Base-by-base conservation (phyloP, 2,329 filamentous ascomycete genomes). In the Zymoseptoria tritici region DNA sequence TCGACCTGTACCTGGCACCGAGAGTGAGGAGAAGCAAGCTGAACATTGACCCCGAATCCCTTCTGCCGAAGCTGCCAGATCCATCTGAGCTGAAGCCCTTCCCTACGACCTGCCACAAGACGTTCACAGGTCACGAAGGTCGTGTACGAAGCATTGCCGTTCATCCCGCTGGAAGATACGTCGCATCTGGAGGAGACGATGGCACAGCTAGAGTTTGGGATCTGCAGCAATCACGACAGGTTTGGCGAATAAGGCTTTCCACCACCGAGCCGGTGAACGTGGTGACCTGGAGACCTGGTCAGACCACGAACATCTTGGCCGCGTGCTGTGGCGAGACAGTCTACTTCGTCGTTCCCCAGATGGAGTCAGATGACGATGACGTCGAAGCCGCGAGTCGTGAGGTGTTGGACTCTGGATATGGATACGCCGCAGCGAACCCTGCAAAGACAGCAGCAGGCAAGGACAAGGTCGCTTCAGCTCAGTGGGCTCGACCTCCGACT, bases 71-170 rank as follows among this genome's bases (percentile, higher is more conserved):
- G 74, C 81, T 99, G 7, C 94, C 95, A 7, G 90, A 89, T 61
- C 93, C 94, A 0, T 90, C 96, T 69, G 93, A 99, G 70, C 81
- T 99, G 59, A 91, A 91, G 70, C 94, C 94, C 1, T 99, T 97
- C 81, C 94, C 94, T 13, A 96, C 92, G 0, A 85, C 90, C 8
- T 93, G 90, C 68, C 89, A 92, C 52, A 90, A 91, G 5, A 83
- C 96, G 11, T 97, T 94, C 80, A 81, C 85, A 63, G 93, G 93
- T 9, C 94, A 99, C 71, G 85, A 91, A 63, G 93, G 93, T 16
- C 86, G 91, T 57, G 92, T 99, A 42, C 86, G 94, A 55, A 89
- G 88, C 55, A 83, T 96, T 13, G 83, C 90, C 7, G 85, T 97
- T 64, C 93, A 96, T 72, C 91, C 94, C 2, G 86, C 86, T 49